A percentile compares a stretch with the other conserved stretches of the same genome.
Conservation (phyloP, 2,329 filamentous ascomycete genomes). For the Fusarium torulosum region DNA sequence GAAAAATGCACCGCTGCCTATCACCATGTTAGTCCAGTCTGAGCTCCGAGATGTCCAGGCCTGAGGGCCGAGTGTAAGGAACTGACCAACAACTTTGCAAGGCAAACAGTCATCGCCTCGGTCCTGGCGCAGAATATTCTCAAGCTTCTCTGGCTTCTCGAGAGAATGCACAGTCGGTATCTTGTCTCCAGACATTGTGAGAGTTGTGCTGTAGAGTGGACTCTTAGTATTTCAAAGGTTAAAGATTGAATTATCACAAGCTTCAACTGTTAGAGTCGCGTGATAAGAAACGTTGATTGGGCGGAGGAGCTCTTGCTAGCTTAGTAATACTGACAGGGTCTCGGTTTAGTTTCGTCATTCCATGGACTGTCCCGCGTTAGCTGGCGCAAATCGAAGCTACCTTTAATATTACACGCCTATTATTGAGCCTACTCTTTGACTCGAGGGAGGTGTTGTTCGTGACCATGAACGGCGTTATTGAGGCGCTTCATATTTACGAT, state of each 20-base stretch:
- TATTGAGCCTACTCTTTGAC: conserved; percentile 4
- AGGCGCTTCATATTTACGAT: conserved; percentile 97
- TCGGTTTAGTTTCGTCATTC: conserved; percentile 50
- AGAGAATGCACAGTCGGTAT: conserved; percentile 65
- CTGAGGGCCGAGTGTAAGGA: conserved; percentile 14
- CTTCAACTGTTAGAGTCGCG: conserved; percentile 27
- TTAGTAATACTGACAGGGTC: conserved; percentile 46
- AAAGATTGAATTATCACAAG: conserved; percentile 32
- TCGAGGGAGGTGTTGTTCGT: conserved; percentile 48
- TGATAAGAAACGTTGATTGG: conserved; percentile 42
- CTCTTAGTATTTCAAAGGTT: background rate
- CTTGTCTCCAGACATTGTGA: conserved; percentile 55
- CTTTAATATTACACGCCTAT: conserved; percentile 18
- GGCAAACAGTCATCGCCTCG: conserved; percentile 75
- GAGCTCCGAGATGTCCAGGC: conserved; percentile 9
- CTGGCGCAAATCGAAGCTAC: conserved; percentile 28
- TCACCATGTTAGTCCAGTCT: conserved; percentile 30
- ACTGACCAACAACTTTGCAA: conserved; percentile 78
- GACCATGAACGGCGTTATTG: conserved; percentile 87
- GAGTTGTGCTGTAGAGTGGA: background rate
- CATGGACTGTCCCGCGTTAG: conserved; percentile 21
- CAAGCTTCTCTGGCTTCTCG: conserved; percentile 71
- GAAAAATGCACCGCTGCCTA: conserved; percentile 80
- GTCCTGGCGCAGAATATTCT: conserved; percentile 69
- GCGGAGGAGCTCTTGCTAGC: conserved; percentile 15